Base-by-base conservation (phyloP, 2,329 filamentous ascomycete species). In the Verticillium alfalfae region DNA sequence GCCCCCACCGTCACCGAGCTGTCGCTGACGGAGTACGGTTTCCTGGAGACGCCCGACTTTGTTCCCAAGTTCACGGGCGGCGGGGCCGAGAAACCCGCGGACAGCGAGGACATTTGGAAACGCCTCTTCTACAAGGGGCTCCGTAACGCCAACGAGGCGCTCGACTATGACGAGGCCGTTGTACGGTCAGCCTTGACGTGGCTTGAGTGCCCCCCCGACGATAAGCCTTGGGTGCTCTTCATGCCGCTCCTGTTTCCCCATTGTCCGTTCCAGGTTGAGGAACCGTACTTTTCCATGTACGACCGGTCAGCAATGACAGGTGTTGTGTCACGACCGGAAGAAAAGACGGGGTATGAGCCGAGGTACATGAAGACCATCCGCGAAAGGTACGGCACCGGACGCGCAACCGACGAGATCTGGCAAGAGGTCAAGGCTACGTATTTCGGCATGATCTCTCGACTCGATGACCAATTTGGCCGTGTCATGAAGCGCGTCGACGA, bases 251-350 rank as follows among this genome's bases (percentile, higher is more conserved):
- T 77, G 5, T 79, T 80, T 63, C 76, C 79, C 0, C 75, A 80
- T 63, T 77, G 74, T 12, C 78, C 78, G 0, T 80, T 81, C 36
- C 70, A 75, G 9, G 77, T 80, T 1, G 78, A 81, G 59, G 78
- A 80, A 65, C 78, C 78, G 0, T 80, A 75, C 58, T 79, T 80
- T 61, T 76, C 72, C 9, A 78, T 79, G 75, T 79, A 81, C 57
- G 69, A 77, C 18, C 71, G 76, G 3, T 59, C 65, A 0, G 26
- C 67, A 1, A 69, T 76, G 39, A 65, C 68, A 0, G 37, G 57
- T 3, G 38, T 66, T 1, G 58, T 64, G 2, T 62, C 64, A 0
- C 62, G 37, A 0, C 56, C 65, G 0, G 66, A 68, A 0, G 62
- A 66, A 7, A 69, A 75, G 66, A 79, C 76, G 0, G 77, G 78